Conservation (phyloP, 2,329 filamentous ascomycete genomes). For the Aspergillus sp. region DNA sequence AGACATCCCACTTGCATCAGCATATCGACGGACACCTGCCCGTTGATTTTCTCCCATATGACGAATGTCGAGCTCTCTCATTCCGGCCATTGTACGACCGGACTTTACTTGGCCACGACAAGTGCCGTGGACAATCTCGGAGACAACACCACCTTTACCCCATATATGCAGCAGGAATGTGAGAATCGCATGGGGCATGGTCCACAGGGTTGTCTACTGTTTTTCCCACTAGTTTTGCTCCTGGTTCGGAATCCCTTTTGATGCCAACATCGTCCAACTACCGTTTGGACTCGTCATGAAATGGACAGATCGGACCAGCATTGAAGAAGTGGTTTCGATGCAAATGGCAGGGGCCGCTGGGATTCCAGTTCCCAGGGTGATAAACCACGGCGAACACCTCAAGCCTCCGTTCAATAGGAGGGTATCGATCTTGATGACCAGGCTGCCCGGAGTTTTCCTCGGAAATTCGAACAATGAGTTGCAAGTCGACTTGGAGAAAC, state of each 20-base stretch:
- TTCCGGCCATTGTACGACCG: constrained; percentile 21
- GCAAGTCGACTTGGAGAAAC: constrained; percentile 26
- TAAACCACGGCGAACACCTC: constrained; percentile 34
- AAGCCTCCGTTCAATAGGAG: constrained; percentile 13
- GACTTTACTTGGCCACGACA: constrained; percentile 28
- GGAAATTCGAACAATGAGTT: constrained; percentile 28
- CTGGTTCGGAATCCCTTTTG: constrained; percentile 24
- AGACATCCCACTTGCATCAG: no score
- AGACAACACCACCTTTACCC: constrained; percentile 24
- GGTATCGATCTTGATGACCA: constrained; percentile 45
- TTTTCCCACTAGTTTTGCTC: constrained; percentile 33
- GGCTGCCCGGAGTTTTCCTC: constrained; percentile 33
- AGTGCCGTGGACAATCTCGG: constrained; percentile 15
- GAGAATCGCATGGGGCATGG: constrained; percentile 25
- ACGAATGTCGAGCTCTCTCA: constrained; percentile 11
- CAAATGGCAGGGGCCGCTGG: constrained; percentile 34
- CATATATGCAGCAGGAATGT: constrained; percentile 14
- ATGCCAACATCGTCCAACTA: constrained; percentile 30
- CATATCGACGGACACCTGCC: no score
- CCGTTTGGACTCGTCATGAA: constrained; percentile 43
- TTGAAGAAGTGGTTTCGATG: constrained; percentile 38
- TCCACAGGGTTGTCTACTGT: constrained; percentile 28
- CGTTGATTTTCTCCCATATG: no score
- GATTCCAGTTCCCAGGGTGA: constrained; percentile 34
- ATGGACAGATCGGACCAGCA: constrained; percentile 35